These are phyloP conservation scores for Castanospermum australe DNA, from an alignment of 306 rosid genomes.

Conservation along the genomic window DNA sequence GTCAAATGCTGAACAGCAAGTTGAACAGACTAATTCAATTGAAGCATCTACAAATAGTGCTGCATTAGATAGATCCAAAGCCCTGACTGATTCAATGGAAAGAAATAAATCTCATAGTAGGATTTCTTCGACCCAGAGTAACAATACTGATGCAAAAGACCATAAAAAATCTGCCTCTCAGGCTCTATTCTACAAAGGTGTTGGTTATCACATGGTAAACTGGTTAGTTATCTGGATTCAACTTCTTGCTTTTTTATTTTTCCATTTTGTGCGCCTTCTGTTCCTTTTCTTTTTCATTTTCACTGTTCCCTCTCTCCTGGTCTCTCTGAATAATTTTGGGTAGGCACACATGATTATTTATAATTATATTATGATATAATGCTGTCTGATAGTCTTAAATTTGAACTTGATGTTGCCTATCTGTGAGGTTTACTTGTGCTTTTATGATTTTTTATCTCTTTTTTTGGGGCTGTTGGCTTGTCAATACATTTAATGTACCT, in stretches of 20 bases:
- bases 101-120: slow-evolving; percentile 44
- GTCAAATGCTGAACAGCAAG: slow-evolving; percentile 40
- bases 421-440: slow-evolving; percentile 9
- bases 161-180: slow-evolving; percentile 76
- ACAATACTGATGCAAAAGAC: slow-evolving; percentile 60
- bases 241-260: background rate
- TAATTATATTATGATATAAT: background rate
- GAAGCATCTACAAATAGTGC: slow-evolving; percentile 42
- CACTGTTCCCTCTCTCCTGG: background rate
- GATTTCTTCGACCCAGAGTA: slow-evolving; percentile 46
- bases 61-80: slow-evolving; percentile 26
- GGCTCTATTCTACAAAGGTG: slow-evolving; percentile 67
- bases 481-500: slow-evolving; percentile 17
- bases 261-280: background rate
- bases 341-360: background rate
- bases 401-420: slow-evolving; percentile 3
- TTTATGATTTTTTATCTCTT: slow-evolving; percentile 16
- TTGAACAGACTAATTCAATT: slow-evolving; percentile 44
- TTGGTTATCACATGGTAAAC: slow-evolving; percentile 97
- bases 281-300: background rate
- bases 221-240: slow-evolving; percentile 72
- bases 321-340: background rate
- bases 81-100: slow-evolving; percentile 28
- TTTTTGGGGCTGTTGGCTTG: slow-evolving; percentile 10
- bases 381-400: slow-evolving; percentile 9